Percentiles rank a stretch among this genome's conserved stretches.
Conservation (phyloP, 768 basidiomycete species). For the Tricholoma furcatifolium region DNA sequence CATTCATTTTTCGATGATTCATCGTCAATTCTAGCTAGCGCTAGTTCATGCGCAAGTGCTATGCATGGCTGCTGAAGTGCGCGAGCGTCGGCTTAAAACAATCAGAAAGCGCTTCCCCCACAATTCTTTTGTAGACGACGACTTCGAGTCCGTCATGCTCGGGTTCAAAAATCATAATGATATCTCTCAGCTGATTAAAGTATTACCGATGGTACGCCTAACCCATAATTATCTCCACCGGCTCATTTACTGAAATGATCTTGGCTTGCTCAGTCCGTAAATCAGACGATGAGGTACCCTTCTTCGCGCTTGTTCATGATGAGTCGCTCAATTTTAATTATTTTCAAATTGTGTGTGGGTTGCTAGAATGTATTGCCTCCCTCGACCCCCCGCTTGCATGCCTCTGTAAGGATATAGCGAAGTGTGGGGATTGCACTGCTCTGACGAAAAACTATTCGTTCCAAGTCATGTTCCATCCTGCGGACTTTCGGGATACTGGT, state of each 20-base stretch:
- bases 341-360: neutral
- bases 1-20: neutral
- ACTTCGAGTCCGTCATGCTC: slow-evolving; percentile 13
- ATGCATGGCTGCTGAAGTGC: slow-evolving; percentile 19
- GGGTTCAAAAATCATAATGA: neutral
- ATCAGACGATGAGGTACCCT: neutral
- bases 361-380: slow-evolving; percentile 25
- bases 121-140: slow-evolving; percentile 11
- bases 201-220: slow-evolving; percentile 10
- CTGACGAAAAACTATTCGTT: neutral
- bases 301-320: neutral
- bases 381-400: slow-evolving; percentile 26
- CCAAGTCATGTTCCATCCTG: slow-evolving; percentile 18
- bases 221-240: neutral
- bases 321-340: neutral
- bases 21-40: neutral
- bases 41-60: slow-evolving; percentile 17
- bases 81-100: slow-evolving; percentile 12
- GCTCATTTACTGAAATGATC: neutral
- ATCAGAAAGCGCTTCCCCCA: slow-evolving; percentile 16
- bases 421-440: neutral
- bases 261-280: slow-evolving; percentile 1
- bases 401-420: slow-evolving; percentile 18
- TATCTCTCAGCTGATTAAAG: slow-evolving; percentile 1
- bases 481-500: slow-evolving; percentile 30